These are phyloP conservation scores for Theileria equi DNA, from an alignment of 169 alveolate species.

Conservation along the genomic window DNA sequence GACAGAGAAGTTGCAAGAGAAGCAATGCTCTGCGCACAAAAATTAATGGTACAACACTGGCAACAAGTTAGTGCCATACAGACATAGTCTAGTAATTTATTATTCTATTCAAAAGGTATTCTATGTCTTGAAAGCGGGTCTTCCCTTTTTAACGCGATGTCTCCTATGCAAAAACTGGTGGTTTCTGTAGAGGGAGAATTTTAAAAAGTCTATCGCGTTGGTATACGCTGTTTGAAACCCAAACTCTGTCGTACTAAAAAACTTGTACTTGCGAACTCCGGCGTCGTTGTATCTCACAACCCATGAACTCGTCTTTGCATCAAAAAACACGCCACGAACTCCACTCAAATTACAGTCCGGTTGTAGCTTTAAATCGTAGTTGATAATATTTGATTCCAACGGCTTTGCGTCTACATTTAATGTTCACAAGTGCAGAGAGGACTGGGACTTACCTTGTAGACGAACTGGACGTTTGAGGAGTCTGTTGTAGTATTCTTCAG, in stretches of 20 bases:
- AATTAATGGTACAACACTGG: conserved; percentile 84
- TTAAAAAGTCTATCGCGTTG: conserved; percentile 68
- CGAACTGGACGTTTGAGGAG: conserved; percentile 21
- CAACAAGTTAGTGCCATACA: conserved; percentile 58
- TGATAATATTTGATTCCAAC: conserved; percentile 47
- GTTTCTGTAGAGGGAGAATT: conserved; percentile 64
- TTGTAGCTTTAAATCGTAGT: conserved; percentile 56
- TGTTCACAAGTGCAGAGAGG: neutral
- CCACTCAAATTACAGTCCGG: conserved; percentile 76
- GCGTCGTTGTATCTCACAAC: conserved; percentile 67
- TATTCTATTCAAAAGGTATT: too few relatives aligned
- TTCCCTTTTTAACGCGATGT: conserved; percentile 61
- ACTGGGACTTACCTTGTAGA: neutral
- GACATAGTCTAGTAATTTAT: neutral
- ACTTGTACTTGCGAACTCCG: conserved; percentile 68
- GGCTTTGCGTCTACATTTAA: neutral
- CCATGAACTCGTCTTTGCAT: conserved; percentile 62
- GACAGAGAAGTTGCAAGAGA: conserved; percentile 83
- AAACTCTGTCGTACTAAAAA: conserved; percentile 57
- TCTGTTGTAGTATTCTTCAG: conserved; percentile 38
- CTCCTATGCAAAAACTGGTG: conserved; percentile 70
- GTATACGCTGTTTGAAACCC: conserved; percentile 70
- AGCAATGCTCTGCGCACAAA: conserved; percentile 86
- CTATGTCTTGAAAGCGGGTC: conserved; percentile 67
- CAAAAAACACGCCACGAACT: conserved; percentile 74